phyloP scores from a whole-genome alignment of 345 rosid species.

The Cardiospermum halicacabum region DNA sequence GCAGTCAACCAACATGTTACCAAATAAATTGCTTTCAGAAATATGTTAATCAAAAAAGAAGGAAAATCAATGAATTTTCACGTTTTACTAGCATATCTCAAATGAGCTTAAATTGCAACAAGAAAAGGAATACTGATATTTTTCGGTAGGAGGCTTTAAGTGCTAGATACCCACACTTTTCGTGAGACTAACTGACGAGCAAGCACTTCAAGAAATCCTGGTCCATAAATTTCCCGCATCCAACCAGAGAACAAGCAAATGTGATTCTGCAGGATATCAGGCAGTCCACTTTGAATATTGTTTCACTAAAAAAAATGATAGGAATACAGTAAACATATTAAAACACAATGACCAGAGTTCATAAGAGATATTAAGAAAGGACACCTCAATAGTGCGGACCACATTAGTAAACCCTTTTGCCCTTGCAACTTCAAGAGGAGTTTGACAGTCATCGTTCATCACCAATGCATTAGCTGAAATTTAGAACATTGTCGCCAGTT shows the following conservation, averaged over 20 bases:
- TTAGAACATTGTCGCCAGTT: not conserved
- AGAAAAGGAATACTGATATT: not conserved
- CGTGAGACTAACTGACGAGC: conserved; percentile 84
- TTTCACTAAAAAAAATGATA: not conserved
- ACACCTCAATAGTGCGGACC: conserved; percentile 88
- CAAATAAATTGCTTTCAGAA: conserved; percentile 10
- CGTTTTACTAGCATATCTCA: not conserved
- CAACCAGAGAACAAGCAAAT: conserved; percentile 89
- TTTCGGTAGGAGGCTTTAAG: conserved; percentile 9
- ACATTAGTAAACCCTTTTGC: conserved; percentile 62
- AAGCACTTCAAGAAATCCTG: conserved; percentile 73
- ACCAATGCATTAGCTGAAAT: conserved; percentile 74
- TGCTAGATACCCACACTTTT: conserved; percentile 61
- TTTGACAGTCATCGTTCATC: conserved; percentile 84
- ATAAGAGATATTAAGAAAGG: not conserved
- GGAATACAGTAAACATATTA: not conserved
- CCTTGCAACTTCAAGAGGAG: conserved; percentile 90
- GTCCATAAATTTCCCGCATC: conserved; percentile 89
- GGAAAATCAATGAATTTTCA: conserved; percentile 5
- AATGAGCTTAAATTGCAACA: not conserved
- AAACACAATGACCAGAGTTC: not conserved
- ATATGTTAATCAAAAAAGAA: conserved; percentile 4
- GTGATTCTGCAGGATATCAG: conserved; percentile 44
- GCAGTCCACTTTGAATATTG: not conserved
- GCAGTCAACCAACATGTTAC: conserved; percentile 27